A percentile compares a stretch with the other conserved stretches of the same genome.
phyloP scores from a whole-genome alignment of 805 yeast genomes.

The Lipomyces yamadae region DNA sequence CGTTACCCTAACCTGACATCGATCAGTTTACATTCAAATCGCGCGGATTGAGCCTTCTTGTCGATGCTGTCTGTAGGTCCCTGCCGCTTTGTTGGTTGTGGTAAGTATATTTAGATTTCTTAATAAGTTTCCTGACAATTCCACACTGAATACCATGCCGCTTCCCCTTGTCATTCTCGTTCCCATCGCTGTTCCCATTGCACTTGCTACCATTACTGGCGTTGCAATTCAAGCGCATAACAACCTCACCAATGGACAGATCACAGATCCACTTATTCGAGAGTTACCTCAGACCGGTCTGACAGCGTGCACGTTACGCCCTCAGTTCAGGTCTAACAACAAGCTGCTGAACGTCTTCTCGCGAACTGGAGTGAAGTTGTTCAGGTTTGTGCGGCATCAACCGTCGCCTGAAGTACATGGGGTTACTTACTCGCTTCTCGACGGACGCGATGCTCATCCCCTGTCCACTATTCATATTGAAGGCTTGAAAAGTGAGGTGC shows the following conservation, averaged over 20 bases:
- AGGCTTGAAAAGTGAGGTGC: slow-evolving; percentile 21
- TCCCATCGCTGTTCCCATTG: slow-evolving; percentile 16
- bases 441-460: slow-evolving; percentile 10
- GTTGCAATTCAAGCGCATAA: slow-evolving; percentile 9
- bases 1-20: neutral
- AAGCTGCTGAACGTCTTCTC: slow-evolving; percentile 23
- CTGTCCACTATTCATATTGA: slow-evolving; percentile 21
- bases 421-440: slow-evolving; percentile 20
- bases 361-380: slow-evolving; percentile 25
- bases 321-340: slow-evolving; percentile 31
- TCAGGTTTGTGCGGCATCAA: slow-evolving; percentile 20
- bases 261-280: slow-evolving; percentile 19
- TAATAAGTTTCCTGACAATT: neutral
- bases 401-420: slow-evolving; percentile 14
- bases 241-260: neutral
- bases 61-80: neutral
- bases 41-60: neutral
- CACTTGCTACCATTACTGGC: slow-evolving; percentile 18
- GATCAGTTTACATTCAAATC: neutral
- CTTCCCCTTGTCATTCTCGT: slow-evolving; percentile 7
- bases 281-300: slow-evolving; percentile 33
- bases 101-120: neutral
- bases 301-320: slow-evolving; percentile 29
- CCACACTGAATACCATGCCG: slow-evolving; percentile 10
- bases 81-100: neutral